Percentiles rank a stretch among this genome's conserved stretches.
Conservation (phyloP, 345 rosid species). For the Cardamine occulta region DNA sequence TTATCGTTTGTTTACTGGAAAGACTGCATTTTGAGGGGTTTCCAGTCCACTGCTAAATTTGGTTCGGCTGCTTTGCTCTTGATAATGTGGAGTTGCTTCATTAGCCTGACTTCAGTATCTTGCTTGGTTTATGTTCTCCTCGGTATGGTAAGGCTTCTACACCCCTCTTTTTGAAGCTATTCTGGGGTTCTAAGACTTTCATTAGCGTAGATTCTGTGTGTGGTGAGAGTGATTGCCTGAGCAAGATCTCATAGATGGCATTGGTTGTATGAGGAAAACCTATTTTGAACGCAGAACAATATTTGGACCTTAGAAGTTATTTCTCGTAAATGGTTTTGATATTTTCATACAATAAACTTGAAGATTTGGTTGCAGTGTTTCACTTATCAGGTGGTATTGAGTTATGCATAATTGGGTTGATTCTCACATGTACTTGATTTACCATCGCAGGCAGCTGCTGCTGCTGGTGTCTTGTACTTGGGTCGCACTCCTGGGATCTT, state of each 20-base stretch:
- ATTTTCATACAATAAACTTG: background rate
- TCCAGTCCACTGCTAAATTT: slow-evolving; percentile 60
- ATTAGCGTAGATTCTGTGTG: background rate
- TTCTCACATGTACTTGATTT: slow-evolving; percentile 9
- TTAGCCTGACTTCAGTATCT: slow-evolving; percentile 84
- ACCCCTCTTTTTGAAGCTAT: background rate
- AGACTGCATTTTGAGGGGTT: slow-evolving; percentile 69
- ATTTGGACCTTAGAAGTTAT: background rate
- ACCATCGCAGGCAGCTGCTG: slow-evolving; percentile 84
- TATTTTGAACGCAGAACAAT: background rate
- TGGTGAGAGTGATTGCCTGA: background rate
- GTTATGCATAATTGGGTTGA: slow-evolving; percentile 8
- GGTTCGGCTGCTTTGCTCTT: slow-evolving; percentile 86
- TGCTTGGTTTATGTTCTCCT: slow-evolving; percentile 84
- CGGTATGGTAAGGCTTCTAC: slow-evolving; percentile 70
- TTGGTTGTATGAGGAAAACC: background rate
- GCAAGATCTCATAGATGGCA: background rate
- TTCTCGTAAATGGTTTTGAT: background rate
- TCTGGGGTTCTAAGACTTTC: background rate
- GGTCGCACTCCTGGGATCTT: slow-evolving; percentile 97
- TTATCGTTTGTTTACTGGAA: slow-evolving; percentile 71
- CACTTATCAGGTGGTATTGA: background rate
- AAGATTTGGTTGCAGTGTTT: background rate
- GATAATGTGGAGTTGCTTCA: slow-evolving; percentile 97
- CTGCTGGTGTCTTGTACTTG: slow-evolving; percentile 72